These are phyloP conservation scores for Aspergillus hancockii DNA, from an alignment of 495 filamentous ascomycete species.

Conservation along the genomic window DNA sequence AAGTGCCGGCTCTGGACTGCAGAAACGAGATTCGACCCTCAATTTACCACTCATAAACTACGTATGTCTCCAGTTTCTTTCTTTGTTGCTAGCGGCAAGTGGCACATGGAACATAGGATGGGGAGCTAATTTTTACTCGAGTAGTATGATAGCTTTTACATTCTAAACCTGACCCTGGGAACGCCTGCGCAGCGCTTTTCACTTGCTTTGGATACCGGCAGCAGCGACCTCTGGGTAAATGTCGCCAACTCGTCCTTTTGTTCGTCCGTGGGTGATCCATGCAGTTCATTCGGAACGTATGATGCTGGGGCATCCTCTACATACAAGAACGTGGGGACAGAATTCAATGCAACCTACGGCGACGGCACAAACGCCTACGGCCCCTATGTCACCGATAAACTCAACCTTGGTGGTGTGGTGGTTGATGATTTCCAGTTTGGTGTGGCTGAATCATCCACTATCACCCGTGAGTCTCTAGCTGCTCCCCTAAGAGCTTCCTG, in stretches of 20 bases:
- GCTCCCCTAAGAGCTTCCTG: background rate
- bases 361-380: conserved; percentile 71
- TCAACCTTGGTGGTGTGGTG: conserved; percentile 59
- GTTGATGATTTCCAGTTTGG: conserved; percentile 71
- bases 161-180: conserved; percentile 66
- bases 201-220: conserved; percentile 72
- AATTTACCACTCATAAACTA: conserved; percentile 20
- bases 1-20: conserved; percentile 18
- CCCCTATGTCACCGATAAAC: conserved; percentile 75
- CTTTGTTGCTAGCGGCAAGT: background rate
- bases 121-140: conserved; percentile 12
- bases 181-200: conserved; percentile 60
- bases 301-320: conserved; percentile 64
- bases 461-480: conserved; percentile 37
- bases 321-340: conserved; percentile 61
- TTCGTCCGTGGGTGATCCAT: conserved; percentile 41
- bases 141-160: conserved; percentile 61
- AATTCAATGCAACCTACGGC: conserved; percentile 80
- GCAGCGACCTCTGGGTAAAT: conserved; percentile 74
- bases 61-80: conserved; percentile 9
- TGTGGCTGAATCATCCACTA: conserved; percentile 63
- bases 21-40: conserved; percentile 40
- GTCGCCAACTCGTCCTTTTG: conserved; percentile 20
- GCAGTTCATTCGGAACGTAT: conserved; percentile 51
- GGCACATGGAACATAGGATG: background rate